phyloP scores from a whole-genome alignment of 2,329 filamentous ascomycete species.

The Periconia sp. region DNA sequence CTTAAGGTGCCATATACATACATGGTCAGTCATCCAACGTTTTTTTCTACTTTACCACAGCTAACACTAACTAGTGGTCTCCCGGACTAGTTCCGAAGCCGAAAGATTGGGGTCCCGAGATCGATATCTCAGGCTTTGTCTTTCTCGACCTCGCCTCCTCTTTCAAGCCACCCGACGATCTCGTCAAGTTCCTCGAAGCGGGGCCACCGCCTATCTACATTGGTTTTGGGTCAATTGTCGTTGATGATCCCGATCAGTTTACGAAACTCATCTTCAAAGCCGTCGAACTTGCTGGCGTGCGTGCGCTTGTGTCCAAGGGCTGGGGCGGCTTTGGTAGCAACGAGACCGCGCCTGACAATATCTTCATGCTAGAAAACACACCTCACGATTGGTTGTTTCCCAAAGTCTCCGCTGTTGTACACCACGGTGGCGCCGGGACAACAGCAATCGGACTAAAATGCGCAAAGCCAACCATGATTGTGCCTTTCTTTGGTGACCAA shows the following conservation, averaged over 20 bases:
- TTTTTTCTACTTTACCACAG: slow-evolving; percentile 32
- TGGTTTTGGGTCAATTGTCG: slow-evolving; percentile 77
- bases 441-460: slow-evolving; percentile 76
- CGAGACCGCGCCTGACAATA: slow-evolving; percentile 57
- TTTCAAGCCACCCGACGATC: slow-evolving; percentile 63
- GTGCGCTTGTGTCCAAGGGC: slow-evolving; percentile 75
- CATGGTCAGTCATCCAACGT: not conserved
- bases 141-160: slow-evolving; percentile 72
- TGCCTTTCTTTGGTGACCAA: slow-evolving; percentile 82
- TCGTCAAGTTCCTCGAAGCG: slow-evolving; percentile 49
- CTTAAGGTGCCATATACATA: slow-evolving; percentile 61
- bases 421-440: slow-evolving; percentile 80
- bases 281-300: slow-evolving; percentile 67
- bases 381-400: slow-evolving; percentile 82
- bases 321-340: slow-evolving; percentile 74
- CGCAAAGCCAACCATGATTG: slow-evolving; percentile 74
- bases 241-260: slow-evolving; percentile 72
- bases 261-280: slow-evolving; percentile 76
- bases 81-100: slow-evolving; percentile 71
- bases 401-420: slow-evolving; percentile 68
- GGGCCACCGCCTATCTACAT: slow-evolving; percentile 71
- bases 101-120: slow-evolving; percentile 69
- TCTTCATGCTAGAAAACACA: slow-evolving; percentile 75
- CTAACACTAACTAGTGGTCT: slow-evolving; percentile 70
- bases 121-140: slow-evolving; percentile 79